A percentile compares a stretch with the other conserved stretches of the same genome.
These are phyloP conservation scores for Neurospora sp. DNA, from an alignment of 495 filamentous ascomycete species.

Conservation along the genomic window DNA sequence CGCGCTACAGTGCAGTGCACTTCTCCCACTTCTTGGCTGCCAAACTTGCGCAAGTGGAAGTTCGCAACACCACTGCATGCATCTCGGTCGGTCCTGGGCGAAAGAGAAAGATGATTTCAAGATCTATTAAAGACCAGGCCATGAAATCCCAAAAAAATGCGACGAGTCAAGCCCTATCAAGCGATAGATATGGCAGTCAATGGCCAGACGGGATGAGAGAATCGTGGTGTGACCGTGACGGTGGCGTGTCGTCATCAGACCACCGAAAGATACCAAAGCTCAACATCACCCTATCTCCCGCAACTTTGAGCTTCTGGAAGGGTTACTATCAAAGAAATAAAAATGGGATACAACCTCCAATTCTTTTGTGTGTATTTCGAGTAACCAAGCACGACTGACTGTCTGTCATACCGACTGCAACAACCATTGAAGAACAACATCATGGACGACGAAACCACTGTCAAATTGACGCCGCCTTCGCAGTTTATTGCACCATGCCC, in stretches of 20 bases:
- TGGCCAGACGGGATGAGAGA: neutral
- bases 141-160: neutral
- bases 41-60: neutral
- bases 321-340: neutral
- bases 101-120: neutral
- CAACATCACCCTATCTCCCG: neutral
- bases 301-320: neutral
- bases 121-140: neutral
- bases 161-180: neutral
- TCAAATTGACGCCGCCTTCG: slow-evolving; percentile 8
- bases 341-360: neutral
- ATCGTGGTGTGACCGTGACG: slow-evolving; percentile 6
- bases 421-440: neutral
- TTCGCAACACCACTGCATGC: neutral
- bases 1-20: neutral
- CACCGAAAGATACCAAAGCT: neutral
- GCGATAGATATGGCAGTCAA: neutral
- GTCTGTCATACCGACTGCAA: neutral
- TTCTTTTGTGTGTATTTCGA: neutral
- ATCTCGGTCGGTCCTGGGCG: neutral
- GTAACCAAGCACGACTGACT: neutral
- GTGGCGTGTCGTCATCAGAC: slow-evolving; percentile 16
- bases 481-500: slow-evolving; percentile 17
- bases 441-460: neutral
- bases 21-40: neutral